Percentiles rank a stretch among this genome's conserved stretches.
phyloP scores from a whole-genome alignment of 805 yeast genomes.

The Hanseniaspora lachancei region DNA sequence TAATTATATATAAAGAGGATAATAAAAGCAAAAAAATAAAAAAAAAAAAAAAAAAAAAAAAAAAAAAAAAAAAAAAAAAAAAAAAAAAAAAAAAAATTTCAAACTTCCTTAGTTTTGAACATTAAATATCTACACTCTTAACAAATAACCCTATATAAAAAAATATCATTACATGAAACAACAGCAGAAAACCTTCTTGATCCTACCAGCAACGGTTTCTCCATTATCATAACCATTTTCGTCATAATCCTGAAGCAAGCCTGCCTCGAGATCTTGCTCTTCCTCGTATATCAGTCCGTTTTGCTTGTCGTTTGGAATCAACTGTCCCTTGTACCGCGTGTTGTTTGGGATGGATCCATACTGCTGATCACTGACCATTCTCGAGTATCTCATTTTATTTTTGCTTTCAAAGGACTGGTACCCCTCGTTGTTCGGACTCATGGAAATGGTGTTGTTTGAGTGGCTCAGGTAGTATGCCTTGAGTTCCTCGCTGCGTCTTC shows the following conservation, averaged over 20 bases:
- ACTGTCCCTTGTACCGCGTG: conserved; percentile 8
- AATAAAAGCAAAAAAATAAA: not conserved
- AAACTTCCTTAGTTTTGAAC: too few relatives aligned
- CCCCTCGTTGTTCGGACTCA: not conserved
- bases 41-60: too few relatives aligned
- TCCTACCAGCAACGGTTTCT: not conserved
- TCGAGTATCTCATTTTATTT: conserved; percentile 3
- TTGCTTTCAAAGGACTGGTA: not conserved
- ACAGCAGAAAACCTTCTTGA: not conserved
- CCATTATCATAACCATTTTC: not conserved
- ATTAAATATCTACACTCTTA: not conserved
- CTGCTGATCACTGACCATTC: not conserved
- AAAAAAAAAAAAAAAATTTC: too few relatives aligned
- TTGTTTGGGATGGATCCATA: conserved; percentile 6
- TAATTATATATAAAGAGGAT: not conserved
- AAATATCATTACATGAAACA: not conserved
- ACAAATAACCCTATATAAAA: not conserved
- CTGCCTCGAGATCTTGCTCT: conserved; percentile 10
- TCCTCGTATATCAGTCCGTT: conserved; percentile 1
- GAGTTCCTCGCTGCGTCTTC: conserved; percentile 1
- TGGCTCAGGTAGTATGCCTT: conserved; percentile 1
- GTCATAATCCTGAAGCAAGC: not conserved
- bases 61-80: too few relatives aligned
- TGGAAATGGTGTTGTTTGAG: not conserved
- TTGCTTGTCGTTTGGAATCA: not conserved